These are phyloP conservation scores for Pseudocercospora eumusae DNA, from an alignment of 2,329 filamentous ascomycete species.

Conservation along the genomic window DNA sequence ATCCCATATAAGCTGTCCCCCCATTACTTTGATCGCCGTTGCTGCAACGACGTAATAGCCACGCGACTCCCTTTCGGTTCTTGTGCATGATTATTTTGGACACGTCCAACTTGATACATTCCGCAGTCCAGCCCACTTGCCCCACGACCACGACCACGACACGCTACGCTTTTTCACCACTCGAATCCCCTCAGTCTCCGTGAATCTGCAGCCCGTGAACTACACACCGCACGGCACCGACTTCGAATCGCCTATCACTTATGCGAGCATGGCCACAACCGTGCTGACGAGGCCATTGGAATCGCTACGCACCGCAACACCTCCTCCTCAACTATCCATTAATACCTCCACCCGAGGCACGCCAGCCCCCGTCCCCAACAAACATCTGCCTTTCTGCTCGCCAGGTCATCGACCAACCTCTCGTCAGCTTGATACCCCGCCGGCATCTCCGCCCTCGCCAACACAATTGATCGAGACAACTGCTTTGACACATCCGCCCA, in stretches of 20 bases:
- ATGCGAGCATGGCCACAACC: conserved; percentile 39
- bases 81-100: too few relatives aligned
- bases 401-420: conserved; percentile 64
- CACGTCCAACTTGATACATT: conserved; percentile 2
- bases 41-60: background rate
- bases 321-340: conserved; percentile 59
- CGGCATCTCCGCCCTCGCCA: conserved; percentile 62
- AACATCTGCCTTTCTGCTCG: conserved; percentile 87
- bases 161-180: too few relatives aligned
- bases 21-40: conserved; percentile 6
- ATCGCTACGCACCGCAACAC: conserved; percentile 42
- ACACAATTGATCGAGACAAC: conserved; percentile 58
- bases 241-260: conserved; percentile 4
- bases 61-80: background rate
- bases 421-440: conserved; percentile 53
- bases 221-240: too few relatives aligned
- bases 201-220: background rate
- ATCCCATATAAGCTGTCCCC: too few relatives aligned
- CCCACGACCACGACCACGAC: too few relatives aligned
- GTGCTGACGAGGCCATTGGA: conserved; percentile 44
- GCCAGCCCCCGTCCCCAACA: conserved; percentile 73
- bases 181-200: background rate
- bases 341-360: conserved; percentile 59
- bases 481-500: conserved; percentile 75
- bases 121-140: background rate